Evolutionary conservation across 73 alveolate species (phyloP).

Genomic region (Blepharisma stoltei): DNA sequence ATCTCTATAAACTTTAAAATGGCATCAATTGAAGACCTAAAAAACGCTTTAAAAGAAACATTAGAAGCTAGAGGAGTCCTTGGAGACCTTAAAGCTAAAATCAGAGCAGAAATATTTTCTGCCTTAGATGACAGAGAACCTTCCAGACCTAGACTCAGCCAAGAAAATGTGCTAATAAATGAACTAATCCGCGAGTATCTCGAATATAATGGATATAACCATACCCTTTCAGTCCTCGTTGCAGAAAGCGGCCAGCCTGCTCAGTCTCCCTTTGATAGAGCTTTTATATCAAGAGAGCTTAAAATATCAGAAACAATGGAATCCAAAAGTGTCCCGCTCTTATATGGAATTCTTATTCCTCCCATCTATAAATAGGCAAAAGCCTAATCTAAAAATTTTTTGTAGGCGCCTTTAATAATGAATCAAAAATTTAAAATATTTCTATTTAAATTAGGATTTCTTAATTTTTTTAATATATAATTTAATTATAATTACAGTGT

Average conservation of each 20-base stretch:
- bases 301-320: slow-evolving; percentile 63
- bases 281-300: slow-evolving; percentile 78
- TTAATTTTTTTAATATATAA: too few species aligned
- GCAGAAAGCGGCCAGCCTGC: slow-evolving; percentile 93
- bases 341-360: slow-evolving; percentile 78
- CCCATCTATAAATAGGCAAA: too few species aligned
- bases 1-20: slow-evolving; percentile 43
- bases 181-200: slow-evolving; percentile 94
- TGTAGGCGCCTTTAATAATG: too few species aligned
- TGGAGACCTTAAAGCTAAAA: slow-evolving; percentile 82
- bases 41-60: slow-evolving; percentile 90
- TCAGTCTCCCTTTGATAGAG: slow-evolving; percentile 88
- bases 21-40: slow-evolving; percentile 93
- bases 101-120: slow-evolving; percentile 90
- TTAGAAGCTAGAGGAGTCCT: slow-evolving; percentile 89
- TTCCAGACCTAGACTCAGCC: slow-evolving; percentile 77
- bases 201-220: slow-evolving; percentile 81
- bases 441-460: too few species aligned
- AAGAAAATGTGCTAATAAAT: slow-evolving; percentile 91
- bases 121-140: slow-evolving; percentile 81
- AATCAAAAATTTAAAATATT: too few species aligned
- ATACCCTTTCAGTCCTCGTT: slow-evolving; percentile 74
- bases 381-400: too few species aligned
- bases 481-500: too few species aligned
- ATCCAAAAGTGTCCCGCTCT: slow-evolving; percentile 73